A percentile compares a stretch with the other conserved stretches of the same genome.
Conservation (phyloP, 2,329 filamentous ascomycete species). For the Trichoderma lentiforme region DNA sequence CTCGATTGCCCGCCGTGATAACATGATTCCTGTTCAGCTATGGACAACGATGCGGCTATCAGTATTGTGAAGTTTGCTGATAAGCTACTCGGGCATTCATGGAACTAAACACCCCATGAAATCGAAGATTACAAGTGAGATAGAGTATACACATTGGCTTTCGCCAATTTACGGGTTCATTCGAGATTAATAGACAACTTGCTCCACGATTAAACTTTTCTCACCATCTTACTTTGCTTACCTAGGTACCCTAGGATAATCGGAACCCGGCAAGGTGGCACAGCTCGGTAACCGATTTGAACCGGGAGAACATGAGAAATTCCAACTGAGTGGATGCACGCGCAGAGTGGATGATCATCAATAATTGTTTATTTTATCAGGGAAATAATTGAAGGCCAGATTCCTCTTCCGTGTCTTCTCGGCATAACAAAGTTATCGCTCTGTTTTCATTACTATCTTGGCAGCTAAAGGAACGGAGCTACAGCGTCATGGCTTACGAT, state of each 20-base stretch:
- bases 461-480: background rate
- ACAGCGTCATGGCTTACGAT: background rate
- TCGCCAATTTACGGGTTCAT: background rate
- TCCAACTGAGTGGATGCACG: too few species aligned
- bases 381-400: background rate
- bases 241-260: background rate
- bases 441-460: background rate
- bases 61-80: background rate
- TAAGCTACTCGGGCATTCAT: background rate
- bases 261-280: background rate
- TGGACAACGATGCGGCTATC: background rate
- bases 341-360: background rate
- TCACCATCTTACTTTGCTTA: background rate
- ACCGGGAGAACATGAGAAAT: background rate
- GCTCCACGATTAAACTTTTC: background rate
- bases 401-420: background rate
- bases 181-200: background rate
- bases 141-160: background rate
- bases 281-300: background rate
- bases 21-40: background rate
- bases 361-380: background rate
- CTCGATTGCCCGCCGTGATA: conserved; percentile 8
- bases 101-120: background rate
- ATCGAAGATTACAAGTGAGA: background rate
- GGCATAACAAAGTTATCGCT: background rate